Evolutionary conservation across 208 protist genomes (phyloP).

Genomic region (Leishmania mexicana): DNA sequence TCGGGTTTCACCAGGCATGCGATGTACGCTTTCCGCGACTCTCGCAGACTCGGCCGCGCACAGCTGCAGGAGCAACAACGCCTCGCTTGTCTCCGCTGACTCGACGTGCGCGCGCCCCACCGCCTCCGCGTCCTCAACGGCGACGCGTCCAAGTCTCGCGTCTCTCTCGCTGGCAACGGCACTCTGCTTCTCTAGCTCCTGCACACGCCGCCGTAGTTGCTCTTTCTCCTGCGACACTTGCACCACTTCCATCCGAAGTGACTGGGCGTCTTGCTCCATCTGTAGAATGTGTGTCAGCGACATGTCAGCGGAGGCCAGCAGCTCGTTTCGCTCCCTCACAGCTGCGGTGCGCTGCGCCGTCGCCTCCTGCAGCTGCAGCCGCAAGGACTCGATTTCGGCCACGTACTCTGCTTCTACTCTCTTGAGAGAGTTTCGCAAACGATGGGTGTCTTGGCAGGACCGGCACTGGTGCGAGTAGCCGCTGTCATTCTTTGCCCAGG

Average conservation of each 20-base stretch:
- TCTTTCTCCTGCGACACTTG: conserved; percentile 16
- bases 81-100: conserved; percentile 1
- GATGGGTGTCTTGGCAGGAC: conserved; percentile 20
- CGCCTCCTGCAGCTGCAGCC: conserved; percentile 18
- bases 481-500: background rate
- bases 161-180: background rate
- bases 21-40: background rate
- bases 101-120: background rate
- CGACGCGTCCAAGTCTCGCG: no score
- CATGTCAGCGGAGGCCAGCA: conserved; percentile 15
- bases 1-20: background rate
- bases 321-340: conserved; percentile 29
- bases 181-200: background rate
- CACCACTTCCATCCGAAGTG: conserved; percentile 23
- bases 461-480: conserved; percentile 4
- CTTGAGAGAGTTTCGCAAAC: conserved; percentile 26
- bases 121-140: conserved; percentile 10
- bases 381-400: conserved; percentile 19
- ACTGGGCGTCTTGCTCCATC: conserved; percentile 22
- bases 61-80: background rate
- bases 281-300: conserved; percentile 2
- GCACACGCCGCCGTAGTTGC: conserved; percentile 13
- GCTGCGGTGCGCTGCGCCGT: conserved; percentile 21
- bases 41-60: background rate
- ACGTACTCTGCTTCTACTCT: conserved; percentile 28